A percentile compares a stretch with the other conserved stretches of the same genome.
Conservation (phyloP, 768 basidiomycete genomes). For the Galerina marginata region DNA sequence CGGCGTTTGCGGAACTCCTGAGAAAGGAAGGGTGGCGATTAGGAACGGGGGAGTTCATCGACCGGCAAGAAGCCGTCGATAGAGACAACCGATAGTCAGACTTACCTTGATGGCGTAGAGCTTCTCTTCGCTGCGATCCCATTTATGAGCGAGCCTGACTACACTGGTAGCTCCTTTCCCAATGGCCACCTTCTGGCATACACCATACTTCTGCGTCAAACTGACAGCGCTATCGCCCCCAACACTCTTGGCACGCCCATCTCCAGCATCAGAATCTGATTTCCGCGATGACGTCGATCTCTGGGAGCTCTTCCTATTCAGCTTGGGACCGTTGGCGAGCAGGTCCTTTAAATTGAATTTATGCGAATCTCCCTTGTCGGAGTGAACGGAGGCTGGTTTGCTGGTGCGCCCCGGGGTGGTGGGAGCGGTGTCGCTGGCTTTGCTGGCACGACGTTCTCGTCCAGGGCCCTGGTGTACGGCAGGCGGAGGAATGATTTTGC, state of each 20-base stretch:
- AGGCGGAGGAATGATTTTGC: constrained; percentile 30
- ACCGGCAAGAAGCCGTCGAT: neutral
- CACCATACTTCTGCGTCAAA: constrained; percentile 89
- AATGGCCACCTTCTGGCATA: constrained; percentile 96
- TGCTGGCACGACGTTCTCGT: constrained; percentile 33
- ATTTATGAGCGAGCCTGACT: constrained; percentile 96
- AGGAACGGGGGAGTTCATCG: neutral
- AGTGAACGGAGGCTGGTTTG: constrained; percentile 51
- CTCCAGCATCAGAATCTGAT: constrained; percentile 67
- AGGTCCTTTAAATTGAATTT: constrained; percentile 88
- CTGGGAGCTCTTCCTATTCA: constrained; percentile 70
- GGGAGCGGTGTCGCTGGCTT: constrained; percentile 27
- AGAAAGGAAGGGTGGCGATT: constrained; percentile 5
- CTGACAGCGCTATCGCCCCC: constrained; percentile 52
- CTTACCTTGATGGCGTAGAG: constrained; percentile 96
- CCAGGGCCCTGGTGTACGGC: constrained; percentile 22
- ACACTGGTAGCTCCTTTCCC: constrained; percentile 99
- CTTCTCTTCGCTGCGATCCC: constrained; percentile 96
- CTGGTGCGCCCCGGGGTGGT: constrained; percentile 31
- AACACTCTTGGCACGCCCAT: constrained; percentile 41
- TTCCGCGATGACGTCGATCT: constrained; percentile 66
- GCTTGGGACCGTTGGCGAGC: constrained; percentile 73
- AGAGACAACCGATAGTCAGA: constrained; percentile 12
- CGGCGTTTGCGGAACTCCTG: constrained; percentile 98
- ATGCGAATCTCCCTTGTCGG: constrained; percentile 60